Evolutionary conservation across 2,329 filamentous ascomycete species (phyloP), one percentile per base, ranked within the genome.

Genomic region (Thelonectria discophora): DNA sequence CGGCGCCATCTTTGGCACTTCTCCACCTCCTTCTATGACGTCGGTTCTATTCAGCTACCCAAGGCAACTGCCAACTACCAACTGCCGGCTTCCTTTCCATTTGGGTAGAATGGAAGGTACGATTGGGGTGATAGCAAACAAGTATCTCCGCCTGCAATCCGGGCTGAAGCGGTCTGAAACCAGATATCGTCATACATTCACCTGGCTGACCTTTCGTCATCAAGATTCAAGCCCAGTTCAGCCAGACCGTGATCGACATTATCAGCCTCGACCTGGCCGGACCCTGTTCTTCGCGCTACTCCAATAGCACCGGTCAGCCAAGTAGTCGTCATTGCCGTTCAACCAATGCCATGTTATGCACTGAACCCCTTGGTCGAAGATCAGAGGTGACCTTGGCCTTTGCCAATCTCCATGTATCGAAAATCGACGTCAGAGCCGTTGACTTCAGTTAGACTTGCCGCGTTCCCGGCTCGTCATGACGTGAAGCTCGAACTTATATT

Each of bases 371-470:
- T 15, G 34, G 34, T 37, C n/a, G 34, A 37, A 37, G 34, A 37
- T 37, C 34, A 4, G 15, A 37, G 34, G 12, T 42, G 39, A 42
- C 39, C 17, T 42, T 42, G n/a, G n/a, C n/a, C 2, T 7, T 40
- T 40, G 17, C 39, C 9, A 46, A 13, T 4, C 13, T 21, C 5
- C 17, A 46, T 30, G 12, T 30, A 12, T 30, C 13, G 30, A n/a
- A 43, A 3, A 39, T 50, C 50, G 58, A 60, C 58, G 40, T 60
- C 39, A 60, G 51, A 37, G 46, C 20, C 39, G 13, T 46, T 46
- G 48, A 20, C 42, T 39, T 40, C 49, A 58, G 37, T 60, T 47
- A 47, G 47, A 55, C 20, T 39, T 51, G 50, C 39, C 46, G 20
- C 18, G n/a, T 40, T 42, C 30, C 58, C 52, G 17, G 11, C 21